A percentile compares a stretch with the other conserved stretches of the same genome.
Conservation (phyloP, 2,329 filamentous ascomycete species). For the Aspergillus ibericus region DNA sequence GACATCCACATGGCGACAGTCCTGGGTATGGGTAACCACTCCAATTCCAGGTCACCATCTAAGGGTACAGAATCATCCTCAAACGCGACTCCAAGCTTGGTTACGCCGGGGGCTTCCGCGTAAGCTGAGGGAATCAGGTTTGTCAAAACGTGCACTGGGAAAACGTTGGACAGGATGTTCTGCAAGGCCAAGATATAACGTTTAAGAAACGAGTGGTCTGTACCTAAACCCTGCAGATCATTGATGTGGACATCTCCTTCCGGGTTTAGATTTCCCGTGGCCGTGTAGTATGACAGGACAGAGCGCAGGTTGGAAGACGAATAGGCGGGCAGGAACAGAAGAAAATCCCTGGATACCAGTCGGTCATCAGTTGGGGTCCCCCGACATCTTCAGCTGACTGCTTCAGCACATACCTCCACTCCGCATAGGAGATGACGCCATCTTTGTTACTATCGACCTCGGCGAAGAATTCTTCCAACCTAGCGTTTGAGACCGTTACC, state of each 20-base stretch:
- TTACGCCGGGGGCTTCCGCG: slow-evolving; percentile 31
- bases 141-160: slow-evolving; percentile 35
- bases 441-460: slow-evolving; percentile 90
- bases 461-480: slow-evolving; percentile 80
- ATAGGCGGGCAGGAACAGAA: slow-evolving; percentile 78
- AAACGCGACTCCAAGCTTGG: slow-evolving; percentile 27
- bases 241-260: slow-evolving; percentile 95
- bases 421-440: slow-evolving; percentile 82
- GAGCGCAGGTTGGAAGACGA: slow-evolving; percentile 66
- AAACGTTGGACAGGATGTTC: slow-evolving; percentile 37
- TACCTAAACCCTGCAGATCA: slow-evolving; percentile 95
- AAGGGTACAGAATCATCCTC: slow-evolving; percentile 31
- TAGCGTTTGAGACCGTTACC: slow-evolving; percentile 72
- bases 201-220: slow-evolving; percentile 44
- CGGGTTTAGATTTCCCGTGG: slow-evolving; percentile 82
- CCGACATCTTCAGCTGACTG: neutral
- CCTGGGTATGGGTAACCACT: slow-evolving; percentile 44
- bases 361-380: slow-evolving; percentile 11
- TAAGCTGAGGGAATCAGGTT: slow-evolving; percentile 33
- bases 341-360: slow-evolving; percentile 68
- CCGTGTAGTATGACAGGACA: slow-evolving; percentile 87
- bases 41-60: slow-evolving; percentile 40
- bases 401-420: slow-evolving; percentile 78
- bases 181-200: slow-evolving; percentile 34
- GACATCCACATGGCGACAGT: slow-evolving; percentile 47